Base-by-base conservation (phyloP, 495 filamentous ascomycete species). In the Penicillium canescens region DNA sequence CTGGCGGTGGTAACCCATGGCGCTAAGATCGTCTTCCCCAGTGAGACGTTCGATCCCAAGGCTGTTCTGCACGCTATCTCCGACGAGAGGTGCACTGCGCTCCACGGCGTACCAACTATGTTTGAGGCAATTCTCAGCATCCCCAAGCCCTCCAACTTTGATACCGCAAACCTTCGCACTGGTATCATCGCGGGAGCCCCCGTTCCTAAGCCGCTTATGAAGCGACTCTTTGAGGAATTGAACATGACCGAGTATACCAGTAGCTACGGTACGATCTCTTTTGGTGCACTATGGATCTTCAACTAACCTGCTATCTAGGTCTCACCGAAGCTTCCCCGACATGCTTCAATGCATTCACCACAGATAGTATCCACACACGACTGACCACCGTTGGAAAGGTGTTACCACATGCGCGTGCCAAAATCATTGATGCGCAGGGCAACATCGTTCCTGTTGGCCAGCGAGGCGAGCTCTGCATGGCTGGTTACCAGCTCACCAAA, bases 41-140 rank as follows among this genome's bases (percentile, higher is more conserved):
- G 77, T 47, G 83, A 86, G 54, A 78, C 81, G 3, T 90, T 90
- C 56, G 81, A 86, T 55, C 71, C 85, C 6, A 60, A 69, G 13
- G 81, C 82, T 1, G 81, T 81, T 1, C 66, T 88, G 16, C 71
- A 73, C 46, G 82, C 85, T 44, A 77, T 90, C 38, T 73, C 78
- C 34, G 74, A 81, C 47, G 85, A 90, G 60, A 69, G 75, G 3
- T 90, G 86, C 67, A 88, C 86, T 0, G 86, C 84, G 0, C 72
- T 88, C 1, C 85, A 90, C 61, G 86, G 86, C 42, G 86, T 90
- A 0, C 86, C 86, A 0, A 85, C 86, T 33, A 90, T 90, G 86
- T 86, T 90, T 59, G 84, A 87, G 62, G 78, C 78, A 2, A 75
- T 88, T 18, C 73, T 88, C 39, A 65, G 67, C n/a, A 62, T 85